A percentile compares a stretch with the other conserved stretches of the same genome.
Evolutionary conservation across 164 flowering plant species (phyloP).

Genomic region (Aristolochia contorta): DNA sequence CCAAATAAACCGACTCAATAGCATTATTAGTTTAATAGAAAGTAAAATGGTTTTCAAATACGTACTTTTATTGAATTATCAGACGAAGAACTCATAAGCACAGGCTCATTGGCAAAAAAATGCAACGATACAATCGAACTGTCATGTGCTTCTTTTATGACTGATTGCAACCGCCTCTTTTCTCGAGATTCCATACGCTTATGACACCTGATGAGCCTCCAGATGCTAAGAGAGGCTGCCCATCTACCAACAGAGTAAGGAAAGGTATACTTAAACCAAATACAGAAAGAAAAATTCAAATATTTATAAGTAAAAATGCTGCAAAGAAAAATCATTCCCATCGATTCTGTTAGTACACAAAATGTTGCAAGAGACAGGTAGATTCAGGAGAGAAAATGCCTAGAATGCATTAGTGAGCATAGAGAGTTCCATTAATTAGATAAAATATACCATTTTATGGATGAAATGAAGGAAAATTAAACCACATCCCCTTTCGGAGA

Average conservation of each 20-base stretch:
- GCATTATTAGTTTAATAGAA: too few relatives aligned
- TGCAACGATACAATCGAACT: constrained; percentile 69
- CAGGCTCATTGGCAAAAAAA: constrained; percentile 93
- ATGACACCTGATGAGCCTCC: constrained; percentile 96
- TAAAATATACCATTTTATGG: background rate
- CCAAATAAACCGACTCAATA: too few relatives aligned
- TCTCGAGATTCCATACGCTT: constrained; percentile 98
- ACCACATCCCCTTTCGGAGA: background rate
- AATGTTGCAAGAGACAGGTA: too few relatives aligned
- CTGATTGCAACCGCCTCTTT: constrained; percentile 77
- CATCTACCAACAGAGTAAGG: constrained; percentile 36
- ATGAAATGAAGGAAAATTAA: background rate
- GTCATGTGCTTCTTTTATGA: constrained; percentile 89
- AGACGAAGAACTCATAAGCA: constrained; percentile 83
- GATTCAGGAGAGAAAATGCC: too few relatives aligned
- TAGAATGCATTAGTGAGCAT: too few relatives aligned
- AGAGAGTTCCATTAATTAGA: background rate
- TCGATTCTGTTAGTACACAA: too few relatives aligned
- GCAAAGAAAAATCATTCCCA: too few relatives aligned
- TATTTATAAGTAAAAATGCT: too few relatives aligned
- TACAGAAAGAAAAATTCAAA: too few relatives aligned
- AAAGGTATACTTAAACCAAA: too few relatives aligned
- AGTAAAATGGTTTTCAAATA: background rate
- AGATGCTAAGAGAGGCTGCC: constrained; percentile 92
- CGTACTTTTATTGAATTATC: constrained; percentile 92